Evolutionary conservation across 495 filamentous ascomycete species (phyloP).

Genomic region (Podospora appendiculata): DNA sequence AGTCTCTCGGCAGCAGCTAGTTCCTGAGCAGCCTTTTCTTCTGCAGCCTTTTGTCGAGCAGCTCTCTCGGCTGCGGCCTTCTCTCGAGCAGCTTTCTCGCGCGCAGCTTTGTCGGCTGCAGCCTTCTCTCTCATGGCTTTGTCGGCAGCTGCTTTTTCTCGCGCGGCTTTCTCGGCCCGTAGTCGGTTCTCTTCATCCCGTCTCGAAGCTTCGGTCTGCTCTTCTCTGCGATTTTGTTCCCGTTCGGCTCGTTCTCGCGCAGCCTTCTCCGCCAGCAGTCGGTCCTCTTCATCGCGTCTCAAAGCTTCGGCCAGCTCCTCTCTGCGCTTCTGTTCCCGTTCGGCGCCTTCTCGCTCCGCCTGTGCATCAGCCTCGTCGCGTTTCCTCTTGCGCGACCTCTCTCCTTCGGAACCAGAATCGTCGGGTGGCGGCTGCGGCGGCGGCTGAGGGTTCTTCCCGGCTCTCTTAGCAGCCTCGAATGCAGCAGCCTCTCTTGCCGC

Average conservation of each 20-base stretch:
- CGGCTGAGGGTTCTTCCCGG: no score
- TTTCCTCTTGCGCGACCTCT: background rate
- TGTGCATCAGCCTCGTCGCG: background rate
- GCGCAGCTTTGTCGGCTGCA: background rate
- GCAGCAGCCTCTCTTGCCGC: background rate
- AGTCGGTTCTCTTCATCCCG: background rate
- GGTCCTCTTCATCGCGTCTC: background rate
- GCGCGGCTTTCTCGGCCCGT: background rate
- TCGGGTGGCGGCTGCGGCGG: background rate
- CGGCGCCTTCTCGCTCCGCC: background rate
- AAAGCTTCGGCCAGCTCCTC: background rate
- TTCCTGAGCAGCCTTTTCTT: background rate
- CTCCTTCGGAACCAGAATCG: background rate
- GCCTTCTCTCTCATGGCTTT: background rate
- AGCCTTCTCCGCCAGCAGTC: background rate
- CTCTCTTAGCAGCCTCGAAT: no score
- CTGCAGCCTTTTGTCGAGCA: background rate
- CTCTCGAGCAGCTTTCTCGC: constrained; percentile 1
- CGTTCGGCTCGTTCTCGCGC: background rate
- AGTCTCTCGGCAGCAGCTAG: background rate
- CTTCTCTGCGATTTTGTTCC: background rate
- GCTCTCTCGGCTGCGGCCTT: background rate
- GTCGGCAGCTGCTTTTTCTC: background rate
- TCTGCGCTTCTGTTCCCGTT: background rate
- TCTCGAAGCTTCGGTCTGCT: background rate